Evolutionary conservation across 768 basidiomycete species (phyloP).

Genomic region (Tulasnella sp.): DNA sequence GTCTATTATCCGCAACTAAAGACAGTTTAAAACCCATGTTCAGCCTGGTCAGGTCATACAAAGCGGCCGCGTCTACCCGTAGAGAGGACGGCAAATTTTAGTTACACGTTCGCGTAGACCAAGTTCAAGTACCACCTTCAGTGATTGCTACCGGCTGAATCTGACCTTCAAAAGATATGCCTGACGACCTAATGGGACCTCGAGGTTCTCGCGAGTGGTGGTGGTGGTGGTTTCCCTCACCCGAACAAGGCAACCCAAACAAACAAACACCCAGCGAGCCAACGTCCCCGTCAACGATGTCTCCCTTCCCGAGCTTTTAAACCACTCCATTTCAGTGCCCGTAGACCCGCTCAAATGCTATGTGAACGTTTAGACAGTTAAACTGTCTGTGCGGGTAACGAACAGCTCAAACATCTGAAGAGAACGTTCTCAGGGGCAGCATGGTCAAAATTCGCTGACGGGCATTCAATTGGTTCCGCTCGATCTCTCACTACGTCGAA

Average conservation of each 20-base stretch:
- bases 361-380: background rate
- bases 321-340: background rate
- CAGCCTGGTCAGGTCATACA: no score
- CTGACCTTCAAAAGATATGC: background rate
- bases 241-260: background rate
- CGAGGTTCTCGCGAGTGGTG: background rate
- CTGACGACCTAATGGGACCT: background rate
- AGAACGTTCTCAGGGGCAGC: background rate
- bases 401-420: background rate
- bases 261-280: background rate
- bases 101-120: background rate
- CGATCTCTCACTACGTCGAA: background rate
- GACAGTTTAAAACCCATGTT: no score
- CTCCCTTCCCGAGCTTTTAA: background rate
- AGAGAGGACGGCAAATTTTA: background rate
- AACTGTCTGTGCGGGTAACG: background rate
- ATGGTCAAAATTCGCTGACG: background rate
- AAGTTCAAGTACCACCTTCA: background rate
- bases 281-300: background rate
- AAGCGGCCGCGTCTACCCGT: constrained; percentile 58
- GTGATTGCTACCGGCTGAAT: background rate
- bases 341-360: background rate
- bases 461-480: background rate
- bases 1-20: no score
- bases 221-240: background rate